phyloP scores from a whole-genome alignment of 495 filamentous ascomycete genomes.

The Xylaria sp. region DNA sequence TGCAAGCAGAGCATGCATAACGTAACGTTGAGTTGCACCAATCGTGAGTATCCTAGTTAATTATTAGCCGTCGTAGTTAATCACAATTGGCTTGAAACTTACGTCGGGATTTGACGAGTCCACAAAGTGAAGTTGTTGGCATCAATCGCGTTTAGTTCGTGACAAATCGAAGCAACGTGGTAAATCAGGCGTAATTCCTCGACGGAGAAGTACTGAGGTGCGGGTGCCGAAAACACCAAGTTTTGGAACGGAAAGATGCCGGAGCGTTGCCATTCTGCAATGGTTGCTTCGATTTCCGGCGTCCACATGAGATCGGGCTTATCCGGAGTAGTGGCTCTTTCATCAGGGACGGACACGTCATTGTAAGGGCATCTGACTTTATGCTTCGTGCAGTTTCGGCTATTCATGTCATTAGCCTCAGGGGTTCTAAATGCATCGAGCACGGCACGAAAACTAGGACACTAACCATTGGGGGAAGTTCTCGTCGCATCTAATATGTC shows the following conservation, averaged over 20 bases:
- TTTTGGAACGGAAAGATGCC: constrained; percentile 88
- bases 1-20: constrained; percentile 90
- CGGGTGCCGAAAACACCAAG: constrained; percentile 72
- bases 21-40: constrained; percentile 80
- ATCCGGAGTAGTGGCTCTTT: constrained; percentile 69
- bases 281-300: constrained; percentile 76
- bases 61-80: constrained; percentile 37
- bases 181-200: constrained; percentile 88
- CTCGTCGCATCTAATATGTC: constrained; percentile 98
- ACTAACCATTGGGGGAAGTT: constrained; percentile 95
- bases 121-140: constrained; percentile 85
- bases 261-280: constrained; percentile 84
- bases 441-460: constrained; percentile 9
- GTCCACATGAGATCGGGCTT: constrained; percentile 83
- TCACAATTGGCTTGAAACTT: constrained; percentile 48
- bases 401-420: constrained; percentile 50
- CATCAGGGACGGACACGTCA: constrained; percentile 73
- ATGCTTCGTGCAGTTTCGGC: constrained; percentile 98
- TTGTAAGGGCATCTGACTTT: constrained; percentile 98
- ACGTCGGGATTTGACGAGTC: constrained; percentile 93
- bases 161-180: constrained; percentile 85
- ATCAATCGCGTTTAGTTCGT: constrained; percentile 77
- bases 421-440: background rate
- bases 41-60: constrained; percentile 78
- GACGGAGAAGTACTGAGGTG: constrained; percentile 68